Base-by-base conservation (phyloP, 495 filamentous ascomycete species). In the Hamigera avellanea region DNA sequence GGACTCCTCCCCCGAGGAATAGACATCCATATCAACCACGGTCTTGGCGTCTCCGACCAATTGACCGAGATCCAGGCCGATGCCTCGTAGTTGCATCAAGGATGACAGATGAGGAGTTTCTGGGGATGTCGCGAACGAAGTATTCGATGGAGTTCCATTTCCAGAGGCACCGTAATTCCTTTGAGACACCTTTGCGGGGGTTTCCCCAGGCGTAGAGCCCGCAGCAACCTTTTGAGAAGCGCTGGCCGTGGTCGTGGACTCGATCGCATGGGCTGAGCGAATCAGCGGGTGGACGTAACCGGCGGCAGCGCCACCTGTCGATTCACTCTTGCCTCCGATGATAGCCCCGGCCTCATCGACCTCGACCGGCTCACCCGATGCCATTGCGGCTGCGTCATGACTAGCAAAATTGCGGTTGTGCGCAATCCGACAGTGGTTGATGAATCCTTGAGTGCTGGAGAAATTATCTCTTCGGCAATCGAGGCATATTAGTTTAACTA, bases 391-490 rank as follows among this genome's bases (percentile, higher is more conserved):
- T 36, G 84, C 85, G 50, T 95, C 88, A 48, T 98, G 91, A 48
- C 86, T 95, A 49, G 86, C 81, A 62, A 84, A 95, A 35, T 87
- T 85, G 33, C 85, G 73, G 41, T 77, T 79, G 58, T 98, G 91
- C 7, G 88, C 85, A 39, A 98, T 95, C 28, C 91, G 86, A 49
- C 87, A 95, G 49, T 98, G 91, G 46, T 98, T 98, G 63, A 98
- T 89, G 51, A 98, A 96, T 2, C 91, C 91, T 56, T 98, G 91
- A 1, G 85, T 85, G 56, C 86, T 95, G 30, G 81, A 86, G 55
- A 95, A 96, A 53, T 95, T 82, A 59, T 80, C 81, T 37, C 86
- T 68, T 28, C 83, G 73, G 50, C 91, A 98, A 51, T 91, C 81
- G 34, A 87, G 66, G 61, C 91, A 98, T 33, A 89, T 76, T 31